phyloP scores from a whole-genome alignment of 1,284 basidiomycete species.

The Exobasidium cylindrosporum region DNA sequence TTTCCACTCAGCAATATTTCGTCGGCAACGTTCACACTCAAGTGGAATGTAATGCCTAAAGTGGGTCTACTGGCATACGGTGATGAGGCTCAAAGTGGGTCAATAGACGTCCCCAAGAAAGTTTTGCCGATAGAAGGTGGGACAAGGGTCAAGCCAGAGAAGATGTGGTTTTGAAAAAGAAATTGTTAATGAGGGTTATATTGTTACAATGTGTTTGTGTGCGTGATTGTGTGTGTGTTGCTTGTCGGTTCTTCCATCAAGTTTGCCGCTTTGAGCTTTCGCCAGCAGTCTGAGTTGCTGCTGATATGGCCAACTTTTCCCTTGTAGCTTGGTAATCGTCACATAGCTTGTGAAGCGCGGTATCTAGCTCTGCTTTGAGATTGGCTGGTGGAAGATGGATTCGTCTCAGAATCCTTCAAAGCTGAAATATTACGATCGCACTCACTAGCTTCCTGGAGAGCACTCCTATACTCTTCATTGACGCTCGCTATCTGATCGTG shows the following conservation, averaged over 20 bases:
- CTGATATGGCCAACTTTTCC: not conserved
- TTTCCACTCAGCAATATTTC: slow-evolving; percentile 44
- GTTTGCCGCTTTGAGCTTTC: too few species aligned
- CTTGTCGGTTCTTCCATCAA: too few species aligned
- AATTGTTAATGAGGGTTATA: too few species aligned
- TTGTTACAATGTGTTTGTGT: too few species aligned
- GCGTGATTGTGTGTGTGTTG: too few species aligned
- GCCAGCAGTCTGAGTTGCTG: not conserved
- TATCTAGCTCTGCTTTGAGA: not conserved
- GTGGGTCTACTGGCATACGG: slow-evolving; percentile 76
- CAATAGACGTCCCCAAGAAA: slow-evolving; percentile 35
- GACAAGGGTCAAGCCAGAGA: not conserved
- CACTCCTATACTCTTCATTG: slow-evolving; percentile 11
- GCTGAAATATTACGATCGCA: too few species aligned
- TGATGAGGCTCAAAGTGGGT: slow-evolving; percentile 66
- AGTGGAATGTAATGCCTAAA: slow-evolving; percentile 87
- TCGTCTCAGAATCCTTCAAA: not conserved
- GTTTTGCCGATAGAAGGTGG: not conserved
- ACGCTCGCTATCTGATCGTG: not conserved
- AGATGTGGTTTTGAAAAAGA: slow-evolving; percentile 5
- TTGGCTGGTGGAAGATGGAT: not conserved
- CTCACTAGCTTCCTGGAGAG: slow-evolving; percentile 8
- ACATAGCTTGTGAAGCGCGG: not conserved
- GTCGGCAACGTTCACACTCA: slow-evolving; percentile 68
- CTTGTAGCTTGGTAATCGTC: slow-evolving; percentile 7